Base-by-base conservation (phyloP, 139 green algal species). In the Tetradesmus lagerheimii region DNA sequence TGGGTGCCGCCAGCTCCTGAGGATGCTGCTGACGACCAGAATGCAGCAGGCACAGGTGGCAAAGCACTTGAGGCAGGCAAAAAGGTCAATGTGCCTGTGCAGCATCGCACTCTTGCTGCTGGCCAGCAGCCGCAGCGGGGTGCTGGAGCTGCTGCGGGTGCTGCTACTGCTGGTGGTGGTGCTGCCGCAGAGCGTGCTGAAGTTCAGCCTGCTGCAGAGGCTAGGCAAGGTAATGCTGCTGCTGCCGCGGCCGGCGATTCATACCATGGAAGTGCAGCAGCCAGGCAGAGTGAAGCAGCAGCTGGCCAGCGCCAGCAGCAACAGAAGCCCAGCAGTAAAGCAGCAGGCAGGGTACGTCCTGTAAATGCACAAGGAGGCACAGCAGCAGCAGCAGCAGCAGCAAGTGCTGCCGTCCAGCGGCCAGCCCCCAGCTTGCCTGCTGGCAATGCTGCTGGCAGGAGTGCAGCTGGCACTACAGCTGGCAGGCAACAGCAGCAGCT, bases 401-500 rank as follows among this genome's bases (percentile, higher is more conserved):
- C 39, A 64, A 34, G 29, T 50, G 78, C 38, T 35, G 78, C 27
- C 16, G 41, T 62, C 23, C 39, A 20, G 35, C 37, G 20, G 31
- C 27, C 35, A 8, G 35, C 35, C 11, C 16, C 31, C 20, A 18
- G 34, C 11, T 37, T 80, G 71, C 31, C 34, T 20, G 71, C 31
- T 80, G 16, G 0, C 27, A 23, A 35, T 34, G 47, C 50, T 77
- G 31, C 57, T 57, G 62, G 38, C 64, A 79, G 83, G 37, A 64
- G 23, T 80, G 84, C 84, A 62, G 64, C 66, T 81, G 75, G 75
- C 35, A 25, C 75, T 38, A n/a, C 35, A 34, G 71, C 38, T 18
- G 16, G 75, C 57, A 78, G 62, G 25, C 64, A 79, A 35, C 62
- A 79, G 62, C 64, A 88, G 84, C 84, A 62, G 64, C n/a, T 18